Evolutionary conservation across 31 red algal species (phyloP), one percentile per base, ranked within the genome.

Genomic region (Asparagopsis taxiformis): DNA sequence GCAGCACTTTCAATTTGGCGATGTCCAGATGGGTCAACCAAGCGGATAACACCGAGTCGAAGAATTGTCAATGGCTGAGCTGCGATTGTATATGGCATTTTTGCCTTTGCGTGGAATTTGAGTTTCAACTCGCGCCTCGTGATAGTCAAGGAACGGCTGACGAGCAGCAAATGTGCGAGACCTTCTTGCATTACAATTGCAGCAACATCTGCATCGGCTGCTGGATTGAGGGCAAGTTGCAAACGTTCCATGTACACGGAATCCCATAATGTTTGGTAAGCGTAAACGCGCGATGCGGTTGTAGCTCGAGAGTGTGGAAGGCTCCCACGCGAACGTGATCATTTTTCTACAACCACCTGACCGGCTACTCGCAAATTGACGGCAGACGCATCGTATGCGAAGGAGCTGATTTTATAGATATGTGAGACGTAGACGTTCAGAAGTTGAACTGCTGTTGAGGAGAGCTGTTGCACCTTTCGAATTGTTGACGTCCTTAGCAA

Each of bases 111-210:
- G 70, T 52, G 96, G 96, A 25, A 99, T 91, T n/a, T 34, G 33
- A 34, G 70, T 75, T 74, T 99, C 86, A 39, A 99, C 63, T 35
- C 90, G 71, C n/a, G 91, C 87, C 79, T 66, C 46, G 90, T 82
- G 13, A 94, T 37, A 29, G 91, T 99, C 50, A 94, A 41, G 13
- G 87, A 88, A 13, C 77, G 33, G 52, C 50, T 77, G 24, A 99
- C 79, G 46, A 99, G 55, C 37, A 89, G 85, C 22, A 99, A 44
- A 59, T 94, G 65, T 8, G 87, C 96, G 4, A 92, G 63, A 3
- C 96, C 96, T 65, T 94, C 96, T 31, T 99, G 74, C 90, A 99
- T 94, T 15, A 99, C 60, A 64, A 94, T 50, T n/a, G 87, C 91
- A n/a, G 72, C 91, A n/a, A 91, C 50, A 58, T 99, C 96, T 15